Evolutionary conservation across 805 yeast genomes (phyloP).

Genomic region (Ogataea philodendri): DNA sequence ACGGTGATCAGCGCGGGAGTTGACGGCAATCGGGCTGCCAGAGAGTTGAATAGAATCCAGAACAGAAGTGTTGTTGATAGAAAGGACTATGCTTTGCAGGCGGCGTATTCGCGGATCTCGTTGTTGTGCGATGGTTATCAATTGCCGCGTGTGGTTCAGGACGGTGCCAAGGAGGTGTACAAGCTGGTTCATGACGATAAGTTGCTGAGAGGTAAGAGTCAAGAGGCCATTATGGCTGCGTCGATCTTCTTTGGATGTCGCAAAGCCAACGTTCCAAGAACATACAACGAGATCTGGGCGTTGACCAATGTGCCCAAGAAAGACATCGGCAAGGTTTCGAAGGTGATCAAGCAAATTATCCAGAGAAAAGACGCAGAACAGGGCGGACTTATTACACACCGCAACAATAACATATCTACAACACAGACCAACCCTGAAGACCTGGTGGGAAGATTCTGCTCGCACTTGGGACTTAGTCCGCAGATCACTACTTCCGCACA

Average conservation of each 20-base stretch:
- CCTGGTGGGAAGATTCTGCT: slow-evolving; percentile 91
- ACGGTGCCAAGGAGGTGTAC: slow-evolving; percentile 95
- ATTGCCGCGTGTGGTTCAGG: slow-evolving; percentile 91
- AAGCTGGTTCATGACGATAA: slow-evolving; percentile 87
- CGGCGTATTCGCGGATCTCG: slow-evolving; percentile 87
- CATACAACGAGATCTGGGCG: slow-evolving; percentile 95
- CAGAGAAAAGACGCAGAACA: slow-evolving; percentile 52
- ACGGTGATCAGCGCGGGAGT: slow-evolving; percentile 88
- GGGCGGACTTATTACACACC: slow-evolving; percentile 42
- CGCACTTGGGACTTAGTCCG: slow-evolving; percentile 83
- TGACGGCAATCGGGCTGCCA: slow-evolving; percentile 80
- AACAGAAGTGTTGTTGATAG: slow-evolving; percentile 80
- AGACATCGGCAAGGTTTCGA: slow-evolving; percentile 90
- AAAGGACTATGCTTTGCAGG: slow-evolving; percentile 81
- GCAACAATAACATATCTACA: slow-evolving; percentile 55
- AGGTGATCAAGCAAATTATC: slow-evolving; percentile 64
- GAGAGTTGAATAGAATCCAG: slow-evolving; percentile 89
- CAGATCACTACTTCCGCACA: slow-evolving; percentile 92
- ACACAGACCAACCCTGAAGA: slow-evolving; percentile 92
- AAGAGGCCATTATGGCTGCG: slow-evolving; percentile 94
- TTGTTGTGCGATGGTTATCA: slow-evolving; percentile 97
- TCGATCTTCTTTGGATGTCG: slow-evolving; percentile 93
- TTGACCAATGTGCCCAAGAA: slow-evolving; percentile 89
- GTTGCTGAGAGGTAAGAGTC: slow-evolving; percentile 83
- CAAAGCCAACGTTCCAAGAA: slow-evolving; percentile 88